Percentiles rank a stretch among this genome's conserved stretches.
These are phyloP conservation scores for Datisca glomerata DNA, from an alignment of 306 rosid genomes.

Conservation along the genomic window DNA sequence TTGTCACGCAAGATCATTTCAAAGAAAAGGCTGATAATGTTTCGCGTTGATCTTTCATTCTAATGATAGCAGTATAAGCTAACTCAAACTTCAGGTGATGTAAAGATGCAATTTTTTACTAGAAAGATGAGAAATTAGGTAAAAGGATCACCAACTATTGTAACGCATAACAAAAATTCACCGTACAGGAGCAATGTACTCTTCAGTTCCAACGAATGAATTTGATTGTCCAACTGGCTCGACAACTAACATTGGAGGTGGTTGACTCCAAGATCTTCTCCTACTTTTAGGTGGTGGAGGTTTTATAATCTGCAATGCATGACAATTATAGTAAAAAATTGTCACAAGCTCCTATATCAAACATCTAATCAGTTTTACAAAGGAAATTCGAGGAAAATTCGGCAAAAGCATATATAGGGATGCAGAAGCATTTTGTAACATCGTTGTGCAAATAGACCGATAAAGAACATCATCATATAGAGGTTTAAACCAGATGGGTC, in stretches of 20 bases:
- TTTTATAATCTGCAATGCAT: conserved; percentile 48
- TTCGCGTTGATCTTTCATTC: too few species aligned
- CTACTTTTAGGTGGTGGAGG: conserved; percentile 27
- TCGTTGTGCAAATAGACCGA: too few species aligned
- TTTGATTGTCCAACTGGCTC: conserved; percentile 67
- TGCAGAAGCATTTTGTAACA: too few species aligned
- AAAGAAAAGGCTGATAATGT: too few species aligned
- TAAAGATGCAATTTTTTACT: neutral
- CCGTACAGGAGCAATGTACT: conserved; percentile 94
- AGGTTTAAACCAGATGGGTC: too few species aligned
- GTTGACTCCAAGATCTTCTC: conserved; percentile 47
- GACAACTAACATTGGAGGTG: conserved; percentile 58
- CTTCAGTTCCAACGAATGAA: conserved; percentile 96
- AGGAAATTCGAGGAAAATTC: too few species aligned
- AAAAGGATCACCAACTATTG: too few species aligned
- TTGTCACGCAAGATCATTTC: too few species aligned
- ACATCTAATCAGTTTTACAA: conserved; percentile 6
- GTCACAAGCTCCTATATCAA: conserved; percentile 12
- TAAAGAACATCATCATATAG: too few species aligned
- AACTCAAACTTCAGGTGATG: neutral
- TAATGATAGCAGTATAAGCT: neutral
- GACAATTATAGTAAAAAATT: neutral
- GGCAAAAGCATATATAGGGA: too few species aligned
- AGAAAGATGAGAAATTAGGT: neutral
- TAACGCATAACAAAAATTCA: conserved; percentile 21